Evolutionary conservation across 1,284 basidiomycete species (phyloP).

Genomic region (Trichosporon ovoides): DNA sequence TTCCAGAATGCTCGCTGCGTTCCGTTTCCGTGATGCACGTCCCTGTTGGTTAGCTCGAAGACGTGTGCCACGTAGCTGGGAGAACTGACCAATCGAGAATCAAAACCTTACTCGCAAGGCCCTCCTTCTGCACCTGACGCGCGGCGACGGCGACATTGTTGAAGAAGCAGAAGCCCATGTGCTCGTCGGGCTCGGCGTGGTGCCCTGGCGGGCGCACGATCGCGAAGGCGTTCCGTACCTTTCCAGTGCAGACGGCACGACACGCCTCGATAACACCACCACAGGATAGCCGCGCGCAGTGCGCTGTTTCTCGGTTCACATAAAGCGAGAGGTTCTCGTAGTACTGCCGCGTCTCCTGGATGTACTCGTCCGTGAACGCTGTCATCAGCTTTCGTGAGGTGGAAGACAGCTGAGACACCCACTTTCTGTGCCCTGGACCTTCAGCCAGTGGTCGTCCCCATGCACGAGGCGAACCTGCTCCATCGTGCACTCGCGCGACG

Average conservation of each 20-base stretch:
- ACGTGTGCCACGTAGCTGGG: background rate
- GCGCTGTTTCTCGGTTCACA: conserved; percentile 77
- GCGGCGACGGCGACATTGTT: conserved; percentile 96
- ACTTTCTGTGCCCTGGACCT: conserved; percentile 61
- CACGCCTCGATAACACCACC: conserved; percentile 91
- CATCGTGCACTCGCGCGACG: conserved; percentile 65
- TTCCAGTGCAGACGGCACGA: conserved; percentile 74
- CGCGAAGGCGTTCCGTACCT: conserved; percentile 83
- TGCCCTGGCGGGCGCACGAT: conserved; percentile 97
- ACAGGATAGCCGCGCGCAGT: conserved; percentile 79
- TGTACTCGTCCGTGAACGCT: conserved; percentile 67
- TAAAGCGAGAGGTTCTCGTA: conserved; percentile 90
- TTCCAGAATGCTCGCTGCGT: conserved; percentile 93
- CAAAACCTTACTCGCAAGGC: conserved; percentile 69
- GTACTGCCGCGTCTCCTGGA: conserved; percentile 65
- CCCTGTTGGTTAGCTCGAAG: conserved; percentile 56
- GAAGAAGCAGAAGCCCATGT: conserved; percentile 99
- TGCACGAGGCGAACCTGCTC: conserved; percentile 86
- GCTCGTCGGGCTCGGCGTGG: conserved; percentile 94
- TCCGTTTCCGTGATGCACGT: conserved; percentile 98
- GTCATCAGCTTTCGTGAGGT: too few relatives aligned
- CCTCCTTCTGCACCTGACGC: conserved; percentile 66
- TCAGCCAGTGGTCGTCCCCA: conserved; percentile 82
- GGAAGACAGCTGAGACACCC: conserved; percentile 23
- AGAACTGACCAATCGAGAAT: conserved; percentile 86